Evolutionary conservation across 2,329 filamentous ascomycete species (phyloP), one percentile per base, ranked within the genome.

Genomic region (Conoideocrella luteorostrata): DNA sequence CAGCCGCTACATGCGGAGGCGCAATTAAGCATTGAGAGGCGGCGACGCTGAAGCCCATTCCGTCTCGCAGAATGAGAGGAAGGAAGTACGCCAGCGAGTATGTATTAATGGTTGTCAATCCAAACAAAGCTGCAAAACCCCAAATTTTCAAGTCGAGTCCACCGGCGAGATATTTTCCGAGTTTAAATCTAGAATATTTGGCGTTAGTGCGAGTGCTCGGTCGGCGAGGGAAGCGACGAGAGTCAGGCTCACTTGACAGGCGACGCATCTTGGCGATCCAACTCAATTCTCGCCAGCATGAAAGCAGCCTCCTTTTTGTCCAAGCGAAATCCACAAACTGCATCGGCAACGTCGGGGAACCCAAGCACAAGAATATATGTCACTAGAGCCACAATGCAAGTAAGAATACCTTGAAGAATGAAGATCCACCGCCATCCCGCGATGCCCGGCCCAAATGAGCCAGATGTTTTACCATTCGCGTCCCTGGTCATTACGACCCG

Each of bases 361-460:
- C 17, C 32, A 10, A 35, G 15, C 9, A 35, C 15, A 18, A 35
- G 21, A 10, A 7, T 10, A 18, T 35, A 35, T 15, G n/a, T 11
- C 15, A 18, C 17, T 15, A 35, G 13, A 18, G n/a, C 32, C 5
- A 12, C 17, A 15, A 35, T 2, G 17, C 32, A 35, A 17, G 32
- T n/a, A 9, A 20, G 26, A 15, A 33, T 21, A 32, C 21, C 34
- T 30, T 26, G 17, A 17, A 24, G 23, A 28, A 7, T 15, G 12
- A 44, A 52, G 47, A 35, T 35, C 40, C 50, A 49, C 23, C 48
- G 45, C 29, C 45, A 48, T 34, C 43, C 43, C 15, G 44, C 39
- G 33, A 47, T 30, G 39, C 39, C n/a, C 24, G 28, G n/a, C n/a
- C n/a, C n/a, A n/a, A n/a, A n/a, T n/a, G n/a, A n/a, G n/a, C n/a